Conservation (phyloP, 139 green algal genomes). For the Gonium pectorale region DNA sequence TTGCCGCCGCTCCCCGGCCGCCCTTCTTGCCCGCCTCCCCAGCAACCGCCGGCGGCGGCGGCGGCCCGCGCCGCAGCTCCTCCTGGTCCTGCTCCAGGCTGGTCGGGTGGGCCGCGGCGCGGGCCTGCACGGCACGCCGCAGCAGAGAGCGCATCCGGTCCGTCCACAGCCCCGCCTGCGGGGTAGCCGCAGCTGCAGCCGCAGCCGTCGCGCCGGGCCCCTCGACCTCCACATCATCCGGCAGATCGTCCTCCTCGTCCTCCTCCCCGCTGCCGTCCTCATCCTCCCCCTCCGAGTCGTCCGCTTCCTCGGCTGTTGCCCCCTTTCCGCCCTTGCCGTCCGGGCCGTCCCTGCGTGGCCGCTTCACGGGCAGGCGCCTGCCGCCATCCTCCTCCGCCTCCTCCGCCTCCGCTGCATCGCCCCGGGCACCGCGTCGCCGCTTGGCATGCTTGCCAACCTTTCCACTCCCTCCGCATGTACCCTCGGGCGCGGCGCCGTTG, state of each 20-base stretch:
- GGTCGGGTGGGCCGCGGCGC: conserved; percentile 10
- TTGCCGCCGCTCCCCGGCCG: too few species aligned
- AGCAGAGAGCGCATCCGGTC: conserved; percentile 12
- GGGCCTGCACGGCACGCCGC: background rate
- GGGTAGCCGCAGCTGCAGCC: background rate
- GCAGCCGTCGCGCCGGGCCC: background rate
- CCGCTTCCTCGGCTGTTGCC: too few species aligned
- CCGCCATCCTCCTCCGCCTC: too few species aligned
- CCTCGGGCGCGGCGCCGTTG: too few species aligned
- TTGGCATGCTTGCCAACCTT: too few species aligned
- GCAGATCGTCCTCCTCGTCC: conserved; percentile 12
- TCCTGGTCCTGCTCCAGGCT: conserved; percentile 21
- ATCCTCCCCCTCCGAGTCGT: background rate
- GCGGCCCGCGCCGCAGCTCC: background rate
- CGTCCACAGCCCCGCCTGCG: background rate
- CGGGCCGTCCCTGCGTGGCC: too few species aligned
- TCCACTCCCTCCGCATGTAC: too few species aligned
- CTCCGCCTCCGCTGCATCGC: too few species aligned
- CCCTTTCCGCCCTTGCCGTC: too few species aligned
- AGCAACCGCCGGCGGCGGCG: background rate
- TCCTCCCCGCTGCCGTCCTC: background rate
- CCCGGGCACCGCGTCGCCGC: too few species aligned
- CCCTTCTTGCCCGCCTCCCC: background rate
- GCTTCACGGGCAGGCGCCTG: too few species aligned
- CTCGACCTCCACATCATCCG: conserved; percentile 27